A percentile compares a stretch with the other conserved stretches of the same genome.
Evolutionary conservation across 768 basidiomycete species (phyloP).

Genomic region (Phanerodontia chrysosporium): DNA sequence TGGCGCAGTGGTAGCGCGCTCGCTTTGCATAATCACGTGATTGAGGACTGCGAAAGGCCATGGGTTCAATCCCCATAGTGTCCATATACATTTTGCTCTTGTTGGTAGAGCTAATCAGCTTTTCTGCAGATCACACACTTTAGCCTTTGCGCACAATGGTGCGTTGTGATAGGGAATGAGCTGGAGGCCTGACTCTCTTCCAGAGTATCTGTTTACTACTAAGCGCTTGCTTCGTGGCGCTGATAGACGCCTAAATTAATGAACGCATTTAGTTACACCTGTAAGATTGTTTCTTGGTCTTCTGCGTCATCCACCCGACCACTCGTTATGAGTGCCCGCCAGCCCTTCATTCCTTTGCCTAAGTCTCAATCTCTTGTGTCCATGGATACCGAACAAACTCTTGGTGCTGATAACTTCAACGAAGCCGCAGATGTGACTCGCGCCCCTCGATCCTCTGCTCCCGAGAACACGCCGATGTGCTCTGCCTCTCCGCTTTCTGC

Average conservation of each 20-base stretch:
- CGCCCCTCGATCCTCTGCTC: background rate
- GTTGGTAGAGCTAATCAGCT: background rate
- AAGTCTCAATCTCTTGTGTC: background rate
- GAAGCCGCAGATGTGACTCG: no score
- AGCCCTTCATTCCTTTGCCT: constrained; percentile 22
- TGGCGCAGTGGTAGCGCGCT: constrained; percentile 15
- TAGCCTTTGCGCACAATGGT: no score
- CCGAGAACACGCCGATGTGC: background rate
- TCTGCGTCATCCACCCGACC: background rate
- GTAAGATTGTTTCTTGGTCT: background rate
- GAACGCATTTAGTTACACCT: no score
- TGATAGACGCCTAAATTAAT: background rate
- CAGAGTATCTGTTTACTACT: no score
- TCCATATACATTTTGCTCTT: constrained; percentile 3
- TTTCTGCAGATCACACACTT: no score
- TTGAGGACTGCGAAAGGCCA: constrained; percentile 3
- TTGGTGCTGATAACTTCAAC: background rate
- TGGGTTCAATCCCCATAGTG: constrained; percentile 14
- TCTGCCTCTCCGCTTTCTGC: background rate
- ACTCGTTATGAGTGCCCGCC: constrained; percentile 27
- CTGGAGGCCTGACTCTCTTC: no score
- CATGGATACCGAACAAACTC: background rate
- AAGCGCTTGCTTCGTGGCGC: background rate
- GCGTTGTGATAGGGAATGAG: no score
- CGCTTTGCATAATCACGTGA: constrained; percentile 8